Percentiles rank a stretch among this genome's conserved stretches.
phyloP scores from a whole-genome alignment of 2,329 filamentous ascomycete genomes.

The Colletotrichum lini region DNA sequence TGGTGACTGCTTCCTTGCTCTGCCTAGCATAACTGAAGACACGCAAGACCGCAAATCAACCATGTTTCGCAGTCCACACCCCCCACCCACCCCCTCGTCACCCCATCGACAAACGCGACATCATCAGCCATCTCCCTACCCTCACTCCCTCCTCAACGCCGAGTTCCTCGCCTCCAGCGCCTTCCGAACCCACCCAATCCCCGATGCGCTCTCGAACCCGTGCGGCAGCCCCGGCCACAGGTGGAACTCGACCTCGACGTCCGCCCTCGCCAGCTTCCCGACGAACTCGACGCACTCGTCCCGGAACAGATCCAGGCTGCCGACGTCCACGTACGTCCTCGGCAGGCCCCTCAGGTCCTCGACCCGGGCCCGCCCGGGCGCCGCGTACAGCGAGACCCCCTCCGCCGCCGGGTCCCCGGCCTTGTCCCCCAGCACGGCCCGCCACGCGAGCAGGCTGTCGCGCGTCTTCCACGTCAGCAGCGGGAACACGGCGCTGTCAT shows the following conservation, averaged over 20 bases:
- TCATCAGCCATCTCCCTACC: not conserved
- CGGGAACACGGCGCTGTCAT: slow-evolving; percentile 16
- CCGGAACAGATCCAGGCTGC: slow-evolving; percentile 56
- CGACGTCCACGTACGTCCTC: slow-evolving; percentile 56
- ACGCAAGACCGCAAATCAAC: too few species aligned
- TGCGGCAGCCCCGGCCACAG: slow-evolving; percentile 58
- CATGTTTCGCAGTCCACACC: too few species aligned
- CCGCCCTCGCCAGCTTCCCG: slow-evolving; percentile 49
- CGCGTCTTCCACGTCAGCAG: slow-evolving; percentile 43
- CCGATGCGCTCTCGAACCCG: slow-evolving; percentile 49
- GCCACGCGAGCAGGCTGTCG: slow-evolving; percentile 46
- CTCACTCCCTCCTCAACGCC: slow-evolving; percentile 36
- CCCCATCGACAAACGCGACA: too few species aligned
- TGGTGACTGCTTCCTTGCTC: too few species aligned
- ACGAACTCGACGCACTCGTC: slow-evolving; percentile 53
- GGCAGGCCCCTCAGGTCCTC: slow-evolving; percentile 50
- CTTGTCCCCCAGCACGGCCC: slow-evolving; percentile 42
- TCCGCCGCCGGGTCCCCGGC: slow-evolving; percentile 40
- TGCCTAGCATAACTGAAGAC: too few species aligned
- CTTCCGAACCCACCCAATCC: slow-evolving; percentile 42
- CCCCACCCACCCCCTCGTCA: not conserved
- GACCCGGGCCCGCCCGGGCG: slow-evolving; percentile 45
- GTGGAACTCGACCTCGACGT: slow-evolving; percentile 56
- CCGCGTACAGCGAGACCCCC: slow-evolving; percentile 43
- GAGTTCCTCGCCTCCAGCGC: slow-evolving; percentile 45